Conservation (phyloP, 1,284 basidiomycete genomes). For the Testicularia cyperi region DNA sequence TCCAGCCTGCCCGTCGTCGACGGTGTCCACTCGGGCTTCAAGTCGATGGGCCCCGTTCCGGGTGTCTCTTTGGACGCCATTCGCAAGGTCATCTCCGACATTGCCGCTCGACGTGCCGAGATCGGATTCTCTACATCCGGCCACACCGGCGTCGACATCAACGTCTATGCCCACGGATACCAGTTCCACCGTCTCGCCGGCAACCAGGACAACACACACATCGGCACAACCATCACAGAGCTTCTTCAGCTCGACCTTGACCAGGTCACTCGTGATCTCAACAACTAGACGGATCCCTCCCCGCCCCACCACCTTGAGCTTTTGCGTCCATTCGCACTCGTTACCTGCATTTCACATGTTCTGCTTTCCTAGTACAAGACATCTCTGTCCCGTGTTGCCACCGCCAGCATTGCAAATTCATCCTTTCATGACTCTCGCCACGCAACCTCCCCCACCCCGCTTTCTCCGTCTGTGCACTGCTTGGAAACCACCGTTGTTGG, state of each 20-base stretch:
- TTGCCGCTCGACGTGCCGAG: constrained; percentile 56
- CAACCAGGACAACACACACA: constrained; percentile 61
- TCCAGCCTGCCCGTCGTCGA: neutral
- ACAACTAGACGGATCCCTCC: no score
- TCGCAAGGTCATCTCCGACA: constrained; percentile 32
- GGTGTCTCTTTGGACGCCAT: constrained; percentile 31
- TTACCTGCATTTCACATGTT: no score
- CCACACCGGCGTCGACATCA: constrained; percentile 62
- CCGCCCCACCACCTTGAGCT: no score
- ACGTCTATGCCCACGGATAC: constrained; percentile 59
- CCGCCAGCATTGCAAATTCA: no score
- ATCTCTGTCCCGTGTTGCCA: no score
- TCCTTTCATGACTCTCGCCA: no score
- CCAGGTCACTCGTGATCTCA: constrained; percentile 34
- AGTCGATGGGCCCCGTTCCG: constrained; percentile 14
- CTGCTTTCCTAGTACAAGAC: no score
- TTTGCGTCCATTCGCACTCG: no score
- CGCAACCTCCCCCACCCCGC: no score
- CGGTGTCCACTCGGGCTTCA: neutral
- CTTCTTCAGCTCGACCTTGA: constrained; percentile 47
- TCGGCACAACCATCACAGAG: constrained; percentile 47
- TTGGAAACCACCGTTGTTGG: no score
- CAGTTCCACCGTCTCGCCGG: constrained; percentile 49
- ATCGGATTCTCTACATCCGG: constrained; percentile 61
- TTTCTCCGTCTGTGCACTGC: no score